Conservation (phyloP, 2,329 filamentous ascomycete species). For the Monosporascus sp. region DNA sequence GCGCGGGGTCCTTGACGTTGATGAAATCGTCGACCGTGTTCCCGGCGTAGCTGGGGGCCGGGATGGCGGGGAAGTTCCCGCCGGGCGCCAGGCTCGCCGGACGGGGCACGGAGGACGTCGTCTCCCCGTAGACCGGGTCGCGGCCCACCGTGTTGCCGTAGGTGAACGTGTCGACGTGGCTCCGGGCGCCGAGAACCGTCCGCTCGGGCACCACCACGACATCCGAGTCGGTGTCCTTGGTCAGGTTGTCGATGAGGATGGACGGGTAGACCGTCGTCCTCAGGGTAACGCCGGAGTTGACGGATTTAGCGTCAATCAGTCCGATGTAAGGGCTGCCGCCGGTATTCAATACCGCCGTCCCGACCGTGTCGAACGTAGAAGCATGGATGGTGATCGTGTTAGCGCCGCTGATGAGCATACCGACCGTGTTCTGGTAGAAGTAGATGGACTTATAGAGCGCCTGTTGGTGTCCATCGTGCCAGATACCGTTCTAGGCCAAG, state of each 20-base stretch:
- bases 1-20: conserved; percentile 35
- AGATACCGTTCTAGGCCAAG: conserved; percentile 31
- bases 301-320: conserved; percentile 33
- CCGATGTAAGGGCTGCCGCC: conserved; percentile 34
- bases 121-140: conserved; percentile 33
- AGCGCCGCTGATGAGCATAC: conserved; percentile 31
- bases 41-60: conserved; percentile 34
- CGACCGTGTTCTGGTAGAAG: conserved; percentile 36
- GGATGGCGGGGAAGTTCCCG: conserved; percentile 29
- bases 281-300: conserved; percentile 36
- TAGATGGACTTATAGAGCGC: conserved; percentile 38
- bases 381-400: conserved; percentile 34
- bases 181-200: conserved; percentile 24
- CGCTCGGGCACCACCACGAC: conserved; percentile 27
- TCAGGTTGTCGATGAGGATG: conserved; percentile 38
- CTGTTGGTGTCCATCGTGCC: conserved; percentile 37
- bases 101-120: conserved; percentile 24
- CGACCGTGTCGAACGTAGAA: conserved; percentile 35
- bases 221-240: conserved; percentile 32
- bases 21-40: conserved; percentile 29
- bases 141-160: conserved; percentile 37
- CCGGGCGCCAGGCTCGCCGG: conserved; percentile 30
- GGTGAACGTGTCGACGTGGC: conserved; percentile 34
- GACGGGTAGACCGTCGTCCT: conserved; percentile 31
- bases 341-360: conserved; percentile 30